Conservation (phyloP, 164 flowering plant genomes). For the Piper longum region DNA sequence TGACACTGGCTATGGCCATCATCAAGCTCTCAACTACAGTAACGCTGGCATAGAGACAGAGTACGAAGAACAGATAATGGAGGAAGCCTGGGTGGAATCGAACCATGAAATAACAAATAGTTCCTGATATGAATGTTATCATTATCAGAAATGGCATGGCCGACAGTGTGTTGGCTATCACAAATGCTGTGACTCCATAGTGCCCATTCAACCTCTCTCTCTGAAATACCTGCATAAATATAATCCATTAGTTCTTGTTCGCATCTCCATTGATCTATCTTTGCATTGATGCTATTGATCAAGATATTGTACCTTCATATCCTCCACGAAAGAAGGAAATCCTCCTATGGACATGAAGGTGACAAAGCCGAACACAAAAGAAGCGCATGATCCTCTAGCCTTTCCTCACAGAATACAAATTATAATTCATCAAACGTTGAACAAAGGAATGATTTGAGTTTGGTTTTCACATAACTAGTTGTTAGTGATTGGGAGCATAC, state of each 20-base stretch:
- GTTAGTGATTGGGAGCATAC: slow-evolving; percentile 5
- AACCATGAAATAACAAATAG: slow-evolving; percentile 30
- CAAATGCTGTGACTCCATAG: slow-evolving; percentile 39
- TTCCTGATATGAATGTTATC: slow-evolving; percentile 34
- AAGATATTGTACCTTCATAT: slow-evolving; percentile 26
- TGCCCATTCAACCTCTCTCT: slow-evolving; percentile 53
- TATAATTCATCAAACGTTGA: too few relatives aligned
- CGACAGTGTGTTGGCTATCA: slow-evolving; percentile 42
- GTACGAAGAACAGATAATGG: slow-evolving; percentile 27
- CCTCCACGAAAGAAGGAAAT: slow-evolving; percentile 48
- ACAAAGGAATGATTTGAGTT: background rate
- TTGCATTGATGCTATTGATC: too few relatives aligned
- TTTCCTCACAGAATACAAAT: slow-evolving; percentile 1
- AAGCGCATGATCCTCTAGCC: slow-evolving; percentile 31
- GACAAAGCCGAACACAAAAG: slow-evolving; percentile 29
- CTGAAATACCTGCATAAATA: slow-evolving; percentile 21
- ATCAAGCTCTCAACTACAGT: slow-evolving; percentile 52
- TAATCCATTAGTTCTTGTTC: too few relatives aligned
- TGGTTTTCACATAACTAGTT: slow-evolving; percentile 25
- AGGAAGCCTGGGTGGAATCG: slow-evolving; percentile 25
- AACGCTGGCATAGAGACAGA: slow-evolving; percentile 21
- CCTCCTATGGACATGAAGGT: slow-evolving; percentile 44
- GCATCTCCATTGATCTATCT: background rate
- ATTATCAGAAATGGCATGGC: slow-evolving; percentile 40
- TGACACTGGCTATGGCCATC: slow-evolving; percentile 52